Conservation (phyloP, 352 stramenopile species). For the Pythium sukuiense region DNA sequence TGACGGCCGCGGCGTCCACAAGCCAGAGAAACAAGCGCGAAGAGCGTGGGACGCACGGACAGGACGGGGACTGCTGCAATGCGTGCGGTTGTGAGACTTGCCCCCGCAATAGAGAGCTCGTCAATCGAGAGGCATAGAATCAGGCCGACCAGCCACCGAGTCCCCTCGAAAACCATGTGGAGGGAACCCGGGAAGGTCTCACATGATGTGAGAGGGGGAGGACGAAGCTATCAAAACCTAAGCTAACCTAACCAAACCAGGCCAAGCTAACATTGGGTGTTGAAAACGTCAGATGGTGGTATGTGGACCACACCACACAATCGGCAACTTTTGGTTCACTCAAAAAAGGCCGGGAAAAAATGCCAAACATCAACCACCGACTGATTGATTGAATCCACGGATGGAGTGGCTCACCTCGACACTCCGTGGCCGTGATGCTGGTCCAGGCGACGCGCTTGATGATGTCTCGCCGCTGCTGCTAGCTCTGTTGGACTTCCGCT, state of each 20-base stretch:
- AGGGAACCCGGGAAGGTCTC: neutral
- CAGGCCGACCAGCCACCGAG: neutral
- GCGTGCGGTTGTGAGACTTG: no score
- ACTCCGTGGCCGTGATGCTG: neutral
- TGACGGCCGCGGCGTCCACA: neutral
- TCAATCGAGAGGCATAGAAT: neutral
- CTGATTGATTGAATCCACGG: neutral
- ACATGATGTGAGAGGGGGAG: neutral
- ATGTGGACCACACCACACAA: neutral
- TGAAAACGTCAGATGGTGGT: neutral
- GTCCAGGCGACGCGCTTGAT: neutral
- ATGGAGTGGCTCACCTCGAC: neutral
- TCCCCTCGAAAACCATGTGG: no score
- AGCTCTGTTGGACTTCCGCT: constrained; percentile 15
- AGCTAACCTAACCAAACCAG: neutral
- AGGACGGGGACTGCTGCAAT: no score
- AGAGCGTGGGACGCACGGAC: neutral
- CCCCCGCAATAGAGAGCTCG: no score
- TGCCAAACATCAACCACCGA: neutral
- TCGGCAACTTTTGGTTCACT: neutral
- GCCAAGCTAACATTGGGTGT: neutral
- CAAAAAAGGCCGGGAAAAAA: no score
- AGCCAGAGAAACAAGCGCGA: neutral
- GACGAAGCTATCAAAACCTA: constrained; percentile 6
- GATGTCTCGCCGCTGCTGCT: constrained; percentile 16